Conservation (phyloP, 257 asterid species). For the Leonotis leonurus region DNA sequence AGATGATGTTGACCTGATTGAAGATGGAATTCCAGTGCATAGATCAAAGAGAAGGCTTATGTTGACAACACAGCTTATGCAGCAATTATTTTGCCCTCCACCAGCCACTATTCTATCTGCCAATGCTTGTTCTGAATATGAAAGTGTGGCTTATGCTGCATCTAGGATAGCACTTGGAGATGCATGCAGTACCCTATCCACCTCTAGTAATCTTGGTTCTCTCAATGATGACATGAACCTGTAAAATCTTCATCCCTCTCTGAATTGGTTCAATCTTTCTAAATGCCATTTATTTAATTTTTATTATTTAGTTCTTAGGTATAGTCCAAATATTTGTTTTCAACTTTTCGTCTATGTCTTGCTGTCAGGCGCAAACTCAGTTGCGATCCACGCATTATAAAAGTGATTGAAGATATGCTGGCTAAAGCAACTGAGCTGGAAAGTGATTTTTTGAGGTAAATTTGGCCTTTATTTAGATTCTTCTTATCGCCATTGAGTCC, state of each 20-base stretch:
- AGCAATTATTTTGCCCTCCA: constrained; percentile 63
- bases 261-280: neutral
- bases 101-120: constrained; percentile 46
- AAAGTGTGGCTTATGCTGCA: constrained; percentile 42
- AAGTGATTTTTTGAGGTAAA: constrained; percentile 61
- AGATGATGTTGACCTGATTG: constrained; percentile 42
- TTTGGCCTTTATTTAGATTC: neutral
- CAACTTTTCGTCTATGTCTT: neutral
- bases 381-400: constrained; percentile 29
- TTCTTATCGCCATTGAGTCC: neutral
- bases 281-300: neutral
- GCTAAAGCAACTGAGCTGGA: constrained; percentile 63
- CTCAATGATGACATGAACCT: constrained; percentile 24
- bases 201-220: constrained; percentile 22
- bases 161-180: constrained; percentile 68
- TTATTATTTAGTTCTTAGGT: neutral
- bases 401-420: constrained; percentile 33
- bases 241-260: constrained; percentile 30
- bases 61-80: constrained; percentile 76
- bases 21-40: constrained; percentile 42
- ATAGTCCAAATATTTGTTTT: neutral
- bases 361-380: constrained; percentile 17
- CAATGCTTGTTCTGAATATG: constrained; percentile 41
- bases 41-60: constrained; percentile 67
- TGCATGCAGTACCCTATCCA: constrained; percentile 50